phyloP scores from a whole-genome alignment of 768 basidiomycete genomes.

The Podaxis sp. region DNA sequence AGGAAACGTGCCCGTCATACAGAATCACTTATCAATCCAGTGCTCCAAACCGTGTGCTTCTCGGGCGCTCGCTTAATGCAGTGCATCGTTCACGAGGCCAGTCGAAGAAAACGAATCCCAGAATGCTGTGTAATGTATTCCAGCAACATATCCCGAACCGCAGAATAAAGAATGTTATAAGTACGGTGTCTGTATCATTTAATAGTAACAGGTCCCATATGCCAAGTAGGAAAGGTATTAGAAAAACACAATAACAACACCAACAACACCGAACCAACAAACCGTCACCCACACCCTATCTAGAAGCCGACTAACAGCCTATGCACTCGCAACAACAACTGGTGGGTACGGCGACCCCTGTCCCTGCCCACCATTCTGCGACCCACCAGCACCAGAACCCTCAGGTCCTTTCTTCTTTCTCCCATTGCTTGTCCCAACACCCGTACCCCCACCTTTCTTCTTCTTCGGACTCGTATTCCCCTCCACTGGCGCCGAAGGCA shows the following conservation, averaged over 20 bases:
- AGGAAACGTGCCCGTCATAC: neutral
- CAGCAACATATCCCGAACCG: neutral
- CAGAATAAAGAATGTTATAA: neutral
- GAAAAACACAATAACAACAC: neutral
- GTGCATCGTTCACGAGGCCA: neutral
- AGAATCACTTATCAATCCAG: neutral
- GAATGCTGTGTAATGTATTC: neutral
- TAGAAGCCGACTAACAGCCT: neutral
- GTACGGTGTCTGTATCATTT: neutral
- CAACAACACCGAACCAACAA: neutral
- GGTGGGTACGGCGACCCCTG: slow-evolving; percentile 23
- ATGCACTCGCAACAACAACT: slow-evolving; percentile 31
- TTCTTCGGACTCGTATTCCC: slow-evolving; percentile 32
- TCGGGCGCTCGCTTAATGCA: neutral
- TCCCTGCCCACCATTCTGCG: slow-evolving; percentile 16
- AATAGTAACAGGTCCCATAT: neutral
- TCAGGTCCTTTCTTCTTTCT: slow-evolving; percentile 43
- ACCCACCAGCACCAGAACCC: slow-evolving; percentile 5
- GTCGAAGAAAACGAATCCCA: too few relatives aligned
- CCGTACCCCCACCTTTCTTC: slow-evolving; percentile 38
- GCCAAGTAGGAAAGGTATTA: neutral
- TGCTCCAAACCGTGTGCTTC: neutral
- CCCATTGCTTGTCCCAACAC: slow-evolving; percentile 45
- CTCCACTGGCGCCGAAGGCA: neutral
- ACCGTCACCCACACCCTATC: neutral